Conservation (phyloP, 768 basidiomycete species). For the Mycena rosella region DNA sequence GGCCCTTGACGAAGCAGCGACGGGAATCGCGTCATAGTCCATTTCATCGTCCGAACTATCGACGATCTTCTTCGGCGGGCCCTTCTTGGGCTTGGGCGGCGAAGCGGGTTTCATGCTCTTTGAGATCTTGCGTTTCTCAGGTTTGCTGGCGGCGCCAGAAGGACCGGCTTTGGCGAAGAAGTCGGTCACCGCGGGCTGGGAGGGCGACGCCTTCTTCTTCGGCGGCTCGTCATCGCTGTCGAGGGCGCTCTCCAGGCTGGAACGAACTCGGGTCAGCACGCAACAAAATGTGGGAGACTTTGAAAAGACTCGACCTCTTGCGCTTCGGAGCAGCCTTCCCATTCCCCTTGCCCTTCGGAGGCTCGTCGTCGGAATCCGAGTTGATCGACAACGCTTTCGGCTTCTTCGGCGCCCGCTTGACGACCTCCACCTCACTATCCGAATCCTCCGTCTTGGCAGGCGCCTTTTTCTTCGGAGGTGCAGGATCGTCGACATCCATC, state of each 20-base stretch:
- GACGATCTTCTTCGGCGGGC: constrained; percentile 52
- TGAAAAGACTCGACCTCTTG: constrained; percentile 70
- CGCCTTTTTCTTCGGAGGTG: constrained; percentile 30
- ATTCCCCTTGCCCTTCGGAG: constrained; percentile 49
- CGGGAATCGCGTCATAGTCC: constrained; percentile 55
- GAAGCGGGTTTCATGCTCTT: constrained; percentile 72
- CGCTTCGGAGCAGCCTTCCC: constrained; percentile 65
- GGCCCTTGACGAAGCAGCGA: constrained; percentile 55
- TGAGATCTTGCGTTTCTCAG: constrained; percentile 62
- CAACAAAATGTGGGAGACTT: background rate
- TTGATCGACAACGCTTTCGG: constrained; percentile 25
- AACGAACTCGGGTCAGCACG: background rate
- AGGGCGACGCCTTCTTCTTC: constrained; percentile 59
- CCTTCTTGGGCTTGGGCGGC: constrained; percentile 66
- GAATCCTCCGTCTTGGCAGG: constrained; percentile 48
- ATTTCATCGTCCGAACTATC: constrained; percentile 63
- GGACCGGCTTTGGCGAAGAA: constrained; percentile 67
- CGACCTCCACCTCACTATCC: constrained; percentile 51
- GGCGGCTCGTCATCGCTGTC: constrained; percentile 62
- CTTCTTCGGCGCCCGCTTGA: constrained; percentile 36
- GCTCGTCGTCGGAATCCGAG: constrained; percentile 31
- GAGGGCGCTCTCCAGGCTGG: constrained; percentile 44
- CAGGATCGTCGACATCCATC: constrained; percentile 42
- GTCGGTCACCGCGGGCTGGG: constrained; percentile 62
- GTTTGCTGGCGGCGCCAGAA: constrained; percentile 54